These are phyloP conservation scores for Psilocybe subaeruginosa DNA, from an alignment of 768 basidiomycete species.

Conservation along the genomic window DNA sequence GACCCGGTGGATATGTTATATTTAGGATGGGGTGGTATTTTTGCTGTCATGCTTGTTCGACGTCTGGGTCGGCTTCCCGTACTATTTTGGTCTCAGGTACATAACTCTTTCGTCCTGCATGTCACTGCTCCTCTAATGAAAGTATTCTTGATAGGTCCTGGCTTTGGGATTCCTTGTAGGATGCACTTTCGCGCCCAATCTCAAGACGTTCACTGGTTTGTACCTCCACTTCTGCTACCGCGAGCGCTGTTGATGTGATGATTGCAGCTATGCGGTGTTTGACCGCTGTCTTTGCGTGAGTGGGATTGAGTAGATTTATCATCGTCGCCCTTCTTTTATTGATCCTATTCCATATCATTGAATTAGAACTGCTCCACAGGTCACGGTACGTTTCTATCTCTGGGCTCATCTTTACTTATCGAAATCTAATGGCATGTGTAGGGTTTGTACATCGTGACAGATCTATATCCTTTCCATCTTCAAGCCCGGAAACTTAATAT, in stretches of 20 bases:
- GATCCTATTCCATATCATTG: background rate
- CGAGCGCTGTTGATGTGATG: background rate
- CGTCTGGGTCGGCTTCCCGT: slow-evolving; percentile 68
- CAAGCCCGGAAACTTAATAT: slow-evolving; percentile 72
- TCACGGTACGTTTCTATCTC: slow-evolving; percentile 41
- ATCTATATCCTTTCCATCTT: slow-evolving; percentile 70
- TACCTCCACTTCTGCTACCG: slow-evolving; percentile 16
- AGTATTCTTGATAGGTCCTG: slow-evolving; percentile 39
- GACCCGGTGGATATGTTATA: background rate
- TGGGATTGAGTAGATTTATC: too few relatives aligned
- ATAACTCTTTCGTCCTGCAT: background rate
- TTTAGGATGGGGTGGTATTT: slow-evolving; percentile 59
- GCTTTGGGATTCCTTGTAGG: slow-evolving; percentile 53
- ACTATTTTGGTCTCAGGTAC: slow-evolving; percentile 72
- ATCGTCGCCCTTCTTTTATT: too few relatives aligned
- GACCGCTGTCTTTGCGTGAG: slow-evolving; percentile 58
- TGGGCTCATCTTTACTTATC: background rate
- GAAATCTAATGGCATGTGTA: slow-evolving; percentile 17
- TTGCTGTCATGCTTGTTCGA: slow-evolving; percentile 67
- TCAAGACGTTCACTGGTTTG: slow-evolving; percentile 59
- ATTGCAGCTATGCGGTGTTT: slow-evolving; percentile 57
- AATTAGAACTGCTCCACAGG: slow-evolving; percentile 62
- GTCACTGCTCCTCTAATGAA: background rate
- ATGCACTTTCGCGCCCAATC: slow-evolving; percentile 54
- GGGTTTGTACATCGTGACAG: slow-evolving; percentile 65